Evolutionary conservation across 345 rosid species (phyloP).

Genomic region (Adansonia digitata): DNA sequence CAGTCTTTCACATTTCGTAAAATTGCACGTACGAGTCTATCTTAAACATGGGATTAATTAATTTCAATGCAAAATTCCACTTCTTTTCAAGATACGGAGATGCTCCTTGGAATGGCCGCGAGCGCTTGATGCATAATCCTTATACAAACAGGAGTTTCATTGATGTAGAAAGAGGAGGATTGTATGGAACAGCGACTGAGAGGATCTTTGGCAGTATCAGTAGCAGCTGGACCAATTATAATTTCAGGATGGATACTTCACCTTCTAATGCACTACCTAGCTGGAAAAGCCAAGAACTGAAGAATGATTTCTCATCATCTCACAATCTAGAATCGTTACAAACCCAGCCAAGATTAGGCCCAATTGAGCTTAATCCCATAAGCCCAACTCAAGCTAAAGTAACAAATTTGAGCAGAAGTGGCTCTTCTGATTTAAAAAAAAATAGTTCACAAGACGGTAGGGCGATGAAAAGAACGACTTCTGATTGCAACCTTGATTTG

Average conservation of each 20-base stretch:
- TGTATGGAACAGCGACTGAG: constrained; percentile 26
- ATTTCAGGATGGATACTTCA: constrained; percentile 6
- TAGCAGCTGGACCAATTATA: constrained; percentile 11
- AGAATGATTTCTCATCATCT: constrained; percentile 9
- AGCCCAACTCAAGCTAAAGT: constrained; percentile 8
- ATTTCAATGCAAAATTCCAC: background rate
- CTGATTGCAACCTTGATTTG: constrained; percentile 40
- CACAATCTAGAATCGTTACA: constrained; percentile 14
- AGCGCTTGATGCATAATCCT: constrained; percentile 21
- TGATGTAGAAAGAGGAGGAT: constrained; percentile 30
- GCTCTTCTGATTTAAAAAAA: constrained; percentile 10
- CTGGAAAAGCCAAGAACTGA: constrained; percentile 11
- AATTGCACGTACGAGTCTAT: background rate
- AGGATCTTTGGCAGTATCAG: constrained; percentile 24
- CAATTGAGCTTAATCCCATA: no score
- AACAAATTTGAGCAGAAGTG: background rate
- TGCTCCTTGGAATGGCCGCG: constrained; percentile 52
- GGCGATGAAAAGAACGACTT: constrained; percentile 34
- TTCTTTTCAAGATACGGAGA: constrained; percentile 43
- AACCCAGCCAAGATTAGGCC: constrained; percentile 14
- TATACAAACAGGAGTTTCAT: constrained; percentile 32
- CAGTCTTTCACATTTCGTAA: background rate
- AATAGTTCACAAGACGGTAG: constrained; percentile 22
- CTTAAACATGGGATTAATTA: background rate
- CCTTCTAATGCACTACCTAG: constrained; percentile 13